Base-by-base conservation (phyloP, 768 basidiomycete species). In the Chalciporus piperatus region DNA sequence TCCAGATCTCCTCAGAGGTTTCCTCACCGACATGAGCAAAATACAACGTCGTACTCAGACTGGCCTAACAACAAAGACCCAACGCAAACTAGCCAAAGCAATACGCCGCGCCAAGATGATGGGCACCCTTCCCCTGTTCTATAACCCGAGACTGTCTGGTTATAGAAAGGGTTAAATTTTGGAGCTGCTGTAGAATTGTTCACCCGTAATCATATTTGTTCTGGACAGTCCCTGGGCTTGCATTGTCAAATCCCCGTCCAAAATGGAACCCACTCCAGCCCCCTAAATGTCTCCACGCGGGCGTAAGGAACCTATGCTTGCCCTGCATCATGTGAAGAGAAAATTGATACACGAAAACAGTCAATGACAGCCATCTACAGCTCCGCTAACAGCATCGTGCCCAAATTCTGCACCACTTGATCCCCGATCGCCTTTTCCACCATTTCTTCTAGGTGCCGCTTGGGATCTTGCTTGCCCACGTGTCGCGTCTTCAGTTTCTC, bases 361-460 rank as follows among this genome's bases (percentile, higher is more conserved):
- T 35, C 6, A 20, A n/a, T n/a, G n/a, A n/a, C n/a, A n/a, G n/a
- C n/a, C 54, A 22, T 22, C 72, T 81, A 94, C 61, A 97, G 75
- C 74, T 98, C 94, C 50, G 92, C 92, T 56, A 97, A 77, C 55
- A 98, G 77, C 85, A 96, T 96, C 59, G 93, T 96, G 37, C 91
- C 95, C 56, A 98, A 71, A 65, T 89, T 95, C 74, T 97, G 95
- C 39, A 94, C 88, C 47, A 98, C 93, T 70, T 98, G 95, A 70
- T 97, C 87, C 3, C 93, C 94, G 86, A 99, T 98, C 1, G 95
- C 94, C 71, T 89, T 92, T 74, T 98, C 97, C 6, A 98, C 97
- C 25, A 91, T 89, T 72, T 98, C 97, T 62, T 96, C 94, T 57
- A 99, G 70, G 76, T 99, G 97, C 59, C 97, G 83, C 74, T 99